phyloP scores from a whole-genome alignment of 2,329 filamentous ascomycete genomes.

The Botryotinia calthae region DNA sequence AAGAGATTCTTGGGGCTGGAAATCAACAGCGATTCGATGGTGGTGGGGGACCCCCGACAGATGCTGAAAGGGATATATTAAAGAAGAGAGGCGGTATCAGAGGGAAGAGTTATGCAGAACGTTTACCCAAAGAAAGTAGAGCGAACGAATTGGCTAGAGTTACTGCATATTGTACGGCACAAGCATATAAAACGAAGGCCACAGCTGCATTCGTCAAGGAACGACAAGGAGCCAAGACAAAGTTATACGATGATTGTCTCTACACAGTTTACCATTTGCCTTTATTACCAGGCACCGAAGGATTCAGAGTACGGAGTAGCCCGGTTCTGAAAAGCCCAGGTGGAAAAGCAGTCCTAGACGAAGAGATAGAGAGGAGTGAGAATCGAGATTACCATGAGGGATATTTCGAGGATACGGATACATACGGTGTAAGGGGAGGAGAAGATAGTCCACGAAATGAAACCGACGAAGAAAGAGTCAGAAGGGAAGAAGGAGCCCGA shows the following conservation, averaged over 20 bases:
- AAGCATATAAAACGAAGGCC: conserved; percentile 84
- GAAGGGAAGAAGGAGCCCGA: conserved; percentile 37
- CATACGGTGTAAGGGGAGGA: conserved; percentile 49
- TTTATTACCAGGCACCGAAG: conserved; percentile 78
- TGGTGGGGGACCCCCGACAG: conserved; percentile 63
- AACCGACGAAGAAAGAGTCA: conserved; percentile 38
- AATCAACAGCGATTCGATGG: conserved; percentile 49
- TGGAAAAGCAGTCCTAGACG: conserved; percentile 86
- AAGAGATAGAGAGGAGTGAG: conserved; percentile 95
- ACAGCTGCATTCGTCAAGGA: conserved; percentile 88
- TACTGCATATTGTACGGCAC: conserved; percentile 94
- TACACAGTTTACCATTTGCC: conserved; percentile 95
- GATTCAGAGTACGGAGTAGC: conserved; percentile 84
- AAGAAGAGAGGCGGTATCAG: conserved; percentile 59
- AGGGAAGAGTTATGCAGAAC: conserved; percentile 91
- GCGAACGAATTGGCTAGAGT: conserved; percentile 85
- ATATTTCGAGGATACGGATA: conserved; percentile 73
- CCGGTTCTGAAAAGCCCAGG: conserved; percentile 91
- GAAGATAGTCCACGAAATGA: conserved; percentile 47
- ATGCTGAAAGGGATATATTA: conserved; percentile 66
- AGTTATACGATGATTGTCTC: conserved; percentile 95
- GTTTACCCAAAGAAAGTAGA: conserved; percentile 81
- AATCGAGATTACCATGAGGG: conserved; percentile 85
- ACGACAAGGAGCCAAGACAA: conserved; percentile 86
- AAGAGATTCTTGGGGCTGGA: conserved; percentile 51